Conservation (phyloP, 23 red algal genomes). For the Chondrus crispus region DNA sequence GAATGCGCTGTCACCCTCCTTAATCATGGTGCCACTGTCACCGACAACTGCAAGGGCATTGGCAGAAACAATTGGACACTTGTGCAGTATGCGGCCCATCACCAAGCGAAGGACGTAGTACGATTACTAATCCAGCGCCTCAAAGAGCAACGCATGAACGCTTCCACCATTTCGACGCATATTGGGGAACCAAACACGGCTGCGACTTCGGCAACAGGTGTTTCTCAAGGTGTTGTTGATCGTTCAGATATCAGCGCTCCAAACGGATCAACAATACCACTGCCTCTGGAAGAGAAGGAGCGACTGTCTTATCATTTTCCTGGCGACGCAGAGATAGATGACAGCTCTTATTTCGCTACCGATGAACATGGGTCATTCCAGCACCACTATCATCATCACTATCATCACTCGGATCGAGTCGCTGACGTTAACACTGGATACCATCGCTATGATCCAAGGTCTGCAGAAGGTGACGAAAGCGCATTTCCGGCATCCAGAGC, state of each 20-base stretch:
- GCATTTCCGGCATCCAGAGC: neutral
- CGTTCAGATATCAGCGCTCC: neutral
- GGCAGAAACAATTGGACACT: slow-evolving; percentile 61
- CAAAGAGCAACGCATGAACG: slow-evolving; percentile 45
- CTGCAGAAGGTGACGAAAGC: neutral
- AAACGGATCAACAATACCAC: neutral
- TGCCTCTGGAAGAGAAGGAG: neutral
- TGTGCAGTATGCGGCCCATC: slow-evolving; percentile 79
- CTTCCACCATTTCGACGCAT: neutral
- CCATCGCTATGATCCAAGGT: neutral
- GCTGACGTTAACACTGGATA: neutral
- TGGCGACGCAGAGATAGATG: neutral
- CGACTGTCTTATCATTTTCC: neutral
- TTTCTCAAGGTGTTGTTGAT: neutral
- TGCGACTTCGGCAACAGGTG: neutral
- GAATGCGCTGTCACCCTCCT: slow-evolving; percentile 50
- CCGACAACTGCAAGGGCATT: slow-evolving; percentile 50
- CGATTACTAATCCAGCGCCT: slow-evolving; percentile 71
- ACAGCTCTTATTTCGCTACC: neutral
- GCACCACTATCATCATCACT: neutral
- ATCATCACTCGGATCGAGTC: no score
- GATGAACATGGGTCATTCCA: neutral
- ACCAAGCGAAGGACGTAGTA: slow-evolving; percentile 77
- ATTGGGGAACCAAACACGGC: neutral
- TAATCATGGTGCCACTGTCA: slow-evolving; percentile 20